Base-by-base conservation (phyloP, 805 yeast species). In the Zygotorulaspora sp. region DNA sequence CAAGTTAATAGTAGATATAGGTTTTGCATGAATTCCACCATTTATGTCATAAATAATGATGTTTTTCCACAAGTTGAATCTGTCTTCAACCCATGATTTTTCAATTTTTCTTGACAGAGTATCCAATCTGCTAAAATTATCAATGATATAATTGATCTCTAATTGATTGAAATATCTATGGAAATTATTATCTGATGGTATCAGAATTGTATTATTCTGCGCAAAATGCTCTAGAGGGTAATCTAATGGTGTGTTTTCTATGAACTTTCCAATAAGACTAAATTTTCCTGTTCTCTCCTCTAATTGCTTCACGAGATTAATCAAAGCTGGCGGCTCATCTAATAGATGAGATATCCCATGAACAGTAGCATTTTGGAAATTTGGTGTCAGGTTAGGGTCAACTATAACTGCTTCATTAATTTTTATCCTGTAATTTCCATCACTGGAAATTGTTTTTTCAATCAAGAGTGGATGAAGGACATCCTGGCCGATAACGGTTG, bases 311-410 rank as follows among this genome's bases (percentile, higher is more conserved):
- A 76, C 43, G 8, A 70, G 50, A 3, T 65, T 66, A 50, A 67
- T 69, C 13, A 66, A 44, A 18, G 53, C 41, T 32, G 62, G 62
- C 51, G 61, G 62, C 21, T 50, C 24, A 10, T 67, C 64, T 1
- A 82, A 45, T 8, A 72, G 49, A 12, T 62, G 49, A 39, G 75
- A 76, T 2, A 83, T 66, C 1, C 83, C 87, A 41, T 83, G 86
- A 9, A 86, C 75, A 19, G 73, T 74, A 0, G 89, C 75, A 48
- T 77, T 69, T 49, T 80, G 84, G 30, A 77, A 74, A 35, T 70
- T 68, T 1, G 92, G 86, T 35, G 57, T 61, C 17, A 77, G 55
- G 52, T 83, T 81, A 1, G 69, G 59, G 16, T 77, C 82, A 1
- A 80, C 68, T 3, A 83, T 74, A n/a, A 42, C 36, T 2, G 52